These are phyloP conservation scores for Akanthomyces dipterigenus DNA, from an alignment of 2,329 filamentous ascomycete genomes.

Conservation along the genomic window DNA sequence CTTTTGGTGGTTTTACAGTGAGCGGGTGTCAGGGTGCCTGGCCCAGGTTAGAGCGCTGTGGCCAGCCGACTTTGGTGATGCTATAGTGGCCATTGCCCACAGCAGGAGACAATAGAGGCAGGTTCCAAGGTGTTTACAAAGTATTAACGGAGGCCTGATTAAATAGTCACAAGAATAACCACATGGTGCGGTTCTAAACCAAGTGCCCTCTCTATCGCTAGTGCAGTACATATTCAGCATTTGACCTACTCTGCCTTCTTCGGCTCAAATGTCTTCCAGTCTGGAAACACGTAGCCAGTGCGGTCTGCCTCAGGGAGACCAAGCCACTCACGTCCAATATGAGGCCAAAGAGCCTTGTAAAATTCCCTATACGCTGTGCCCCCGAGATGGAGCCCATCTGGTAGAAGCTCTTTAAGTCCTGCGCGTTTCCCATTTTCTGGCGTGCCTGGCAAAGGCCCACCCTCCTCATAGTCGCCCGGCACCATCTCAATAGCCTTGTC, in stretches of 20 bases:
- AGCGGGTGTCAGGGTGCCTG: too few relatives aligned
- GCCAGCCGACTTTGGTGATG: neutral
- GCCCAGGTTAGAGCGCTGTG: neutral
- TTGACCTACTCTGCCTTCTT: neutral
- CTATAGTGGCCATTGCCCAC: neutral
- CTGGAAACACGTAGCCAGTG: conserved; percentile 39
- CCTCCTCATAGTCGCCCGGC: conserved; percentile 48
- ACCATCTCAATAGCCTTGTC: conserved; percentile 54
- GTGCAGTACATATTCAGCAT: neutral
- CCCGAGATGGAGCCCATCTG: conserved; percentile 52
- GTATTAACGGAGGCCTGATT: too few relatives aligned
- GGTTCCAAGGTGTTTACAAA: too few relatives aligned
- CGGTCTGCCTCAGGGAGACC: conserved; percentile 29
- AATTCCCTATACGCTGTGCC: conserved; percentile 47
- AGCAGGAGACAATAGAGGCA: too few relatives aligned
- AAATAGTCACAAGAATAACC: too few relatives aligned
- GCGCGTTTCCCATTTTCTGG: conserved; percentile 43
- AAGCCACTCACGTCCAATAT: conserved; percentile 40
- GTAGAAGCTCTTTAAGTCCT: conserved; percentile 44
- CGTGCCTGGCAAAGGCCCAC: conserved; percentile 42
- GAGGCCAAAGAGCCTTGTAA: conserved; percentile 39
- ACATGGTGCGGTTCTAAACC: too few relatives aligned
- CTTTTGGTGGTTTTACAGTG: too few relatives aligned
- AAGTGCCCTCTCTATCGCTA: too few relatives aligned
- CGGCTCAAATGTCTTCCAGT: conserved; percentile 34